These are phyloP conservation scores for Gliomastix tumulicola DNA, from an alignment of 2,329 filamentous ascomycete genomes.

Conservation along the genomic window DNA sequence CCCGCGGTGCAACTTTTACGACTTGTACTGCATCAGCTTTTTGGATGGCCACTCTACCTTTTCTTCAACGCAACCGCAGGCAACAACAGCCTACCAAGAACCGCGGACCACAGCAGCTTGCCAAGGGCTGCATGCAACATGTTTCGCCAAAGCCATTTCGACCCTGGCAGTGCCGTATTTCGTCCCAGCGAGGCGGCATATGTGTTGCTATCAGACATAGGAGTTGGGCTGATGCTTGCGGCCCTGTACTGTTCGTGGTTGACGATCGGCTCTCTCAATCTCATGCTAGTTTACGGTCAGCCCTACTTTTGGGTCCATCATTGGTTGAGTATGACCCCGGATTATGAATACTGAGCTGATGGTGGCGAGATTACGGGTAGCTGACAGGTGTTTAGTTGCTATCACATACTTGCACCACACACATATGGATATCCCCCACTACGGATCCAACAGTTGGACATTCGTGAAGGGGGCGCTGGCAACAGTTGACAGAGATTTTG, in stretches of 20 bases:
- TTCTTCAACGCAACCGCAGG: slow-evolving; percentile 51
- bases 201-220: slow-evolving; percentile 54
- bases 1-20: slow-evolving; percentile 49
- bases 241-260: slow-evolving; percentile 44
- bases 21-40: slow-evolving; percentile 54
- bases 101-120: slow-evolving; percentile 20
- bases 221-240: slow-evolving; percentile 42
- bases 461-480: slow-evolving; percentile 55
- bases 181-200: slow-evolving; percentile 47
- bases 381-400: slow-evolving; percentile 41
- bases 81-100: slow-evolving; percentile 36
- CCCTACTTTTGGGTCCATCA: slow-evolving; percentile 67
- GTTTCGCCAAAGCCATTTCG: slow-evolving; percentile 44
- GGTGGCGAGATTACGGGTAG: background rate
- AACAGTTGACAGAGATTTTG: slow-evolving; percentile 57
- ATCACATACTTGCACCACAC: slow-evolving; percentile 74
- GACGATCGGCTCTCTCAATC: slow-evolving; percentile 47
- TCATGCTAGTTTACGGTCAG: slow-evolving; percentile 52
- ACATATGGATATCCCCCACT: slow-evolving; percentile 35
- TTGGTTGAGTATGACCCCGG: slow-evolving; percentile 50
- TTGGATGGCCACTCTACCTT: slow-evolving; percentile 60
- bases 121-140: slow-evolving; percentile 28
- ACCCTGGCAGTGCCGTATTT: slow-evolving; percentile 55
- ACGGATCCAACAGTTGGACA: slow-evolving; percentile 35
- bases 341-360: background rate